Base-by-base conservation (phyloP, 2,329 filamentous ascomycete genomes). In the Apiospora aurea region DNA sequence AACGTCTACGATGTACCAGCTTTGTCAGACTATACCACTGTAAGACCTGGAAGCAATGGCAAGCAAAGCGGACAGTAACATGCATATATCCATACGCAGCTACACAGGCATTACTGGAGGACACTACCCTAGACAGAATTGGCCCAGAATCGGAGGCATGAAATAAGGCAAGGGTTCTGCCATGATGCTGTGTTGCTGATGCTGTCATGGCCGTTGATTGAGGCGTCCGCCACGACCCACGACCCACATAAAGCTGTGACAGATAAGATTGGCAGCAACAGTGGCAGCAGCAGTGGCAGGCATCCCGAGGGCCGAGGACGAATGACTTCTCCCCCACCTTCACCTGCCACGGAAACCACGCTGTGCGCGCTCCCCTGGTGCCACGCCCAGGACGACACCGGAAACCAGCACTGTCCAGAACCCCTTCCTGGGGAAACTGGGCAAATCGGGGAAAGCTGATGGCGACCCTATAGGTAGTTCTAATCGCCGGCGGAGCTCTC, bases 221-320 rank as follows among this genome's bases (percentile, higher is more conserved):
- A 14, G 49, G 49, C 24, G 49, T 24, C n/a, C 49, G 49, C n/a
- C 51, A 34, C 26, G 51, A 57, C 51, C 11, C 26, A 34, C 14
- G 51, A 57, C 51, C 51, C 51, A 57, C 51, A 57, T 57, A 34
- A 34, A 57, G 26, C 14, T 38, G 29, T 61, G 53, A 7, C 26
- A 64, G 34, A 64, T 64, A 34, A 34, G 53, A 61, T 61, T 61
- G 53, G 41, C 34, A 29, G 21, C 14, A 18, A n/a, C 24, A 64
- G 34, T 61, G 53, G 41, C 34, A 29, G 21, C 14, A 18, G 13
- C 24, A 64, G 34, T n/a, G 34, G 34, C 26, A 21, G 53, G 57
- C 57, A 64, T 41, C 29, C 67, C 67, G 67, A 69, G 67, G 67
- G 34, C 67, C 67, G 67, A 69, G 67, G 67, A 69, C 26, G 16